A percentile compares a stretch with the other conserved stretches of the same genome.
Conservation (phyloP, 106 monocot species). For the Phalaenopsis equestris region DNA sequence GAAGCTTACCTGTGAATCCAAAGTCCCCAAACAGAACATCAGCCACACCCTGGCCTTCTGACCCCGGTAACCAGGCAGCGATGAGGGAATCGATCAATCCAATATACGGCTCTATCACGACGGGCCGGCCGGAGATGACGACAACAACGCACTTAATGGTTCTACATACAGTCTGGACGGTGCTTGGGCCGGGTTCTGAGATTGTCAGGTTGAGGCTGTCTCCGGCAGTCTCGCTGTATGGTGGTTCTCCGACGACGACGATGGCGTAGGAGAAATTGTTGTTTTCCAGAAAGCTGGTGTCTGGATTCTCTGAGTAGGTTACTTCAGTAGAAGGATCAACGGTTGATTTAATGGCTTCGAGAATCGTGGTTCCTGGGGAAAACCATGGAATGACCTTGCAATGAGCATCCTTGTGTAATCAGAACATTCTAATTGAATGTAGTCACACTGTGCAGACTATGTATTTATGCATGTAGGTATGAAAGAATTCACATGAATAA, state of each 20-base stretch:
- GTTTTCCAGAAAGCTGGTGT: slow-evolving; percentile 21
- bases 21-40: slow-evolving; percentile 76
- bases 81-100: slow-evolving; percentile 45
- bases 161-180: slow-evolving; percentile 45
- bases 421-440: neutral
- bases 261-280: slow-evolving; percentile 53
- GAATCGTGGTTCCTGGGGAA: slow-evolving; percentile 59
- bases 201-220: slow-evolving; percentile 56
- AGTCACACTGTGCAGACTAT: neutral
- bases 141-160: slow-evolving; percentile 49
- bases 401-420: neutral
- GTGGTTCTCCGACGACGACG: slow-evolving; percentile 58
- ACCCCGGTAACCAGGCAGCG: slow-evolving; percentile 77
- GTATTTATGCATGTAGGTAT: too few species aligned
- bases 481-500: too few species aligned
- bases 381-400: neutral
- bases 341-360: slow-evolving; percentile 36
- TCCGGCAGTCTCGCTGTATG: slow-evolving; percentile 54
- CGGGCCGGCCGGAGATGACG: slow-evolving; percentile 48
- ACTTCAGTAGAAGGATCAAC: slow-evolving; percentile 37
- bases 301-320: slow-evolving; percentile 54
- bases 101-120: slow-evolving; percentile 48
- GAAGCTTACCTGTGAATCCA: slow-evolving; percentile 65
- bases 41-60: slow-evolving; percentile 59
- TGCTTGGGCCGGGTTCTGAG: slow-evolving; percentile 38